Evolutionary conservation across 352 stramenopile genomes (phyloP).

Genomic region (Globisporangium middletonii): DNA sequence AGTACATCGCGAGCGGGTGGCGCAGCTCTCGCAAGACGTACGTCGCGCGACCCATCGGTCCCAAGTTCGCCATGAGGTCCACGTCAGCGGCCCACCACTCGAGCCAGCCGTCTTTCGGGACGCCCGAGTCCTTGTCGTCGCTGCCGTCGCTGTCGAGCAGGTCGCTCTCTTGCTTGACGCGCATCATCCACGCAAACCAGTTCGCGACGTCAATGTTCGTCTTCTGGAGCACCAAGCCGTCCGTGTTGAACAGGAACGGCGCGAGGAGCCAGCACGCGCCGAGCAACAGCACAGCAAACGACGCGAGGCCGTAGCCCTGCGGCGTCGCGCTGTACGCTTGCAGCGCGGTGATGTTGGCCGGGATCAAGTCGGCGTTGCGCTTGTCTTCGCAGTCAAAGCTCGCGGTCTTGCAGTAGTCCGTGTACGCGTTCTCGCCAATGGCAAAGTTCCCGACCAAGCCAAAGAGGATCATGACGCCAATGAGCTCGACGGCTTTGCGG

Average conservation of each 20-base stretch:
- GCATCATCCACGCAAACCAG: conserved; percentile 87
- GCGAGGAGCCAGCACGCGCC: conserved; percentile 78
- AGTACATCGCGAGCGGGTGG: conserved; percentile 77
- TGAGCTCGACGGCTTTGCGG: conserved; percentile 83
- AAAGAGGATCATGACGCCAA: conserved; percentile 82
- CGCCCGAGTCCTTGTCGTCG: conserved; percentile 25
- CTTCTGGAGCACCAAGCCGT: conserved; percentile 79
- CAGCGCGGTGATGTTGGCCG: conserved; percentile 65
- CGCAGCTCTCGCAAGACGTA: conserved; percentile 78
- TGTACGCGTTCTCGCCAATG: conserved; percentile 38
- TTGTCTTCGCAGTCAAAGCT: conserved; percentile 38
- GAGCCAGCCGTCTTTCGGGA: conserved; percentile 63
- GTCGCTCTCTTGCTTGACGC: conserved; percentile 37
- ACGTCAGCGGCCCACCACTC: conserved; percentile 72
- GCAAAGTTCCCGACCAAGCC: conserved; percentile 73
- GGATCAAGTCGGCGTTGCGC: conserved; percentile 34
- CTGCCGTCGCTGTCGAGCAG: conserved; percentile 19
- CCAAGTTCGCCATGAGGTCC: conserved; percentile 63
- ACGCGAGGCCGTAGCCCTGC: conserved; percentile 75
- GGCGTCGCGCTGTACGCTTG: conserved; percentile 43
- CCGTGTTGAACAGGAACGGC: conserved; percentile 87
- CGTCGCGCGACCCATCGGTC: conserved; percentile 60
- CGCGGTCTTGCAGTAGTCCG: conserved; percentile 40
- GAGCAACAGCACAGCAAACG: conserved; percentile 79
- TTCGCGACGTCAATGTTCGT: conserved; percentile 75